phyloP scores from a whole-genome alignment of 352 stramenopile genomes.

The Pythium sukuiense region DNA sequence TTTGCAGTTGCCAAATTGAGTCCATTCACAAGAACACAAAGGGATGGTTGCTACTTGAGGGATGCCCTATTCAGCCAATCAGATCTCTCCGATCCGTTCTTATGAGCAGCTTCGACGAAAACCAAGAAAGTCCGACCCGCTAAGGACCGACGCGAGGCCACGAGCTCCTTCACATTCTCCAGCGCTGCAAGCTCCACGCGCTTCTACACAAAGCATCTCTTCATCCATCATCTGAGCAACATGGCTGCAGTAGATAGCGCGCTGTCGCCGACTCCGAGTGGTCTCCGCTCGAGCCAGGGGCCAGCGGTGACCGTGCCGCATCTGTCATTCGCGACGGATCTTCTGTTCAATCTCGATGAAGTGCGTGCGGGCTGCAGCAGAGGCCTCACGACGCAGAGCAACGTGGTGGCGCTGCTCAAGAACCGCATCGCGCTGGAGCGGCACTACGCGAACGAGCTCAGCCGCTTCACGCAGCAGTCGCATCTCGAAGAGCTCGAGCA shows the following conservation, averaged over 20 bases:
- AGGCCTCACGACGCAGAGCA: constrained; percentile 54
- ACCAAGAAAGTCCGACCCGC: constrained; percentile 1
- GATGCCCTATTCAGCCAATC: constrained; percentile 22
- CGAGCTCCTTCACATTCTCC: neutral
- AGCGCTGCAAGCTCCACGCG: neutral
- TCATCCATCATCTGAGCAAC: too few species aligned
- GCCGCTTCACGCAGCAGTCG: constrained; percentile 57
- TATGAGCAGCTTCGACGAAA: constrained; percentile 19
- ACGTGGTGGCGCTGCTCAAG: constrained; percentile 66
- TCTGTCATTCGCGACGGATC: constrained; percentile 68
- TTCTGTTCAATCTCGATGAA: constrained; percentile 79
- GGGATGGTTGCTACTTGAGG: constrained; percentile 6
- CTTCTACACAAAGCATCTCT: neutral
- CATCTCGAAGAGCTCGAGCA: constrained; percentile 58
- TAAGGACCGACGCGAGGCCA: neutral
- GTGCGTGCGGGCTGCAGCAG: constrained; percentile 46
- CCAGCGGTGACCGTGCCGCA: constrained; percentile 32
- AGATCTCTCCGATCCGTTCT: constrained; percentile 17
- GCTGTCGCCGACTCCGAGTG: constrained; percentile 1
- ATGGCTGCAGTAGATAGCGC: constrained; percentile 6
- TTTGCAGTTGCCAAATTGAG: constrained; percentile 9
- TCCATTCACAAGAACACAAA: neutral
- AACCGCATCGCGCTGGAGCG: constrained; percentile 70
- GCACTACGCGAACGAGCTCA: constrained; percentile 69
- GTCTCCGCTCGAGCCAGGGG: constrained; percentile 4